Percentiles rank a stretch among this genome's conserved stretches.
Conservation (phyloP, 2,329 filamentous ascomycete genomes). For the Aphanoascus verrucosus region DNA sequence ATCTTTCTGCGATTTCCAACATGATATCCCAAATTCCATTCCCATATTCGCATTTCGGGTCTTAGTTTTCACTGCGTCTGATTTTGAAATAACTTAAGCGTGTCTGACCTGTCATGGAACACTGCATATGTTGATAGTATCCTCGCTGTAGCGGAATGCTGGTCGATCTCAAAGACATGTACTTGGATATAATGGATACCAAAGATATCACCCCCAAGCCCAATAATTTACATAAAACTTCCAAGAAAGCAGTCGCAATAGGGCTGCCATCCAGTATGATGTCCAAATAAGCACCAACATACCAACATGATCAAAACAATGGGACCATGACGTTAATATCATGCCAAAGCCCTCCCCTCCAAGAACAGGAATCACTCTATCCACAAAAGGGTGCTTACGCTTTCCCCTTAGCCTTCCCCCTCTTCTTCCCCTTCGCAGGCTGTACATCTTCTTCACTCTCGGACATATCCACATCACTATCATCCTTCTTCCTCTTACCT, state of each 20-base stretch:
- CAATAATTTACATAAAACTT: background rate
- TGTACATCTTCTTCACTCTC: slow-evolving; percentile 43
- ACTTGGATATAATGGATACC: background rate
- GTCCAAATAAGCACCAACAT: slow-evolving; percentile 1
- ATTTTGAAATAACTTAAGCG: no score
- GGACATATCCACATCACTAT: slow-evolving; percentile 29
- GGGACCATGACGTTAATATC: background rate
- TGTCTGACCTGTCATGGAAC: no score
- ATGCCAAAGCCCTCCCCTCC: background rate
- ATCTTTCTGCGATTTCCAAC: no score
- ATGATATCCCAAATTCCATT: no score
- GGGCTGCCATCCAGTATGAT: background rate
- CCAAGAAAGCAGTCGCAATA: background rate
- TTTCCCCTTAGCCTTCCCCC: slow-evolving; percentile 13
- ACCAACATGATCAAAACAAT: background rate
- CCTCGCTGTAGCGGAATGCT: no score
- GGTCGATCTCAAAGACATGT: background rate
- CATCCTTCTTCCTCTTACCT: slow-evolving; percentile 26
- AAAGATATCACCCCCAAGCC: no score
- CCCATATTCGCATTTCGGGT: no score
- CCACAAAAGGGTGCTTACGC: background rate
- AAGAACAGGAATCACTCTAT: background rate
- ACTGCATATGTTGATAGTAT: no score
- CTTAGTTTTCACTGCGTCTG: no score
- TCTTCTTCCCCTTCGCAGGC: slow-evolving; percentile 38